Conservation (phyloP, 805 yeast species). For the Hanseniaspora valbyensis region DNA sequence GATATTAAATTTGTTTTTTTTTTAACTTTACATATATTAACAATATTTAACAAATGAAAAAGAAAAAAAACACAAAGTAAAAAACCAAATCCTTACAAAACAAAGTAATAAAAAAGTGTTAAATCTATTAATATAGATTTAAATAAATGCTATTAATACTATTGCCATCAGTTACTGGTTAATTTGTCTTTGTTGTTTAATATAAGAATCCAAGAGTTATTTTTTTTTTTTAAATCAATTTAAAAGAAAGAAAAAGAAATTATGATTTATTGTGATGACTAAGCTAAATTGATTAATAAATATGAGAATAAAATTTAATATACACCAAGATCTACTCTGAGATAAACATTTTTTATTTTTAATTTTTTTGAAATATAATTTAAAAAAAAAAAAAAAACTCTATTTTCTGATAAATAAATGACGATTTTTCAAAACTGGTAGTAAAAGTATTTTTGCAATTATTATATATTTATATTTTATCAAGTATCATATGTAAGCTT, state of each 20-base stretch:
- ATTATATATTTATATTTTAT: too few species aligned
- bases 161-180: background rate
- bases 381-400: too few species aligned
- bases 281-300: conserved; percentile 13
- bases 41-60: too few species aligned
- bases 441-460: background rate
- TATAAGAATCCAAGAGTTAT: background rate
- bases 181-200: background rate
- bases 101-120: too few species aligned
- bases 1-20: too few species aligned
- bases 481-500: too few species aligned
- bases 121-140: too few species aligned
- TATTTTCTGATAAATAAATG: background rate
- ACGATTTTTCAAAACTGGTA: background rate
- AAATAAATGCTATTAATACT: background rate
- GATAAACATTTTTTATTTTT: background rate
- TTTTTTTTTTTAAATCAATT: too few species aligned
- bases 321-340: conserved; percentile 16
- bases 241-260: background rate
- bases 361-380: background rate
- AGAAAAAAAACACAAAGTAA: too few species aligned
- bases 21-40: too few species aligned
- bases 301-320: conserved; percentile 14
- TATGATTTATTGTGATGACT: conserved; percentile 10
- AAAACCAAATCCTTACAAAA: too few species aligned